Percentiles rank a stretch among this genome's conserved stretches.
phyloP scores from a whole-genome alignment of 352 stramenopile species.

The Pythium vanterpoolii region DNA sequence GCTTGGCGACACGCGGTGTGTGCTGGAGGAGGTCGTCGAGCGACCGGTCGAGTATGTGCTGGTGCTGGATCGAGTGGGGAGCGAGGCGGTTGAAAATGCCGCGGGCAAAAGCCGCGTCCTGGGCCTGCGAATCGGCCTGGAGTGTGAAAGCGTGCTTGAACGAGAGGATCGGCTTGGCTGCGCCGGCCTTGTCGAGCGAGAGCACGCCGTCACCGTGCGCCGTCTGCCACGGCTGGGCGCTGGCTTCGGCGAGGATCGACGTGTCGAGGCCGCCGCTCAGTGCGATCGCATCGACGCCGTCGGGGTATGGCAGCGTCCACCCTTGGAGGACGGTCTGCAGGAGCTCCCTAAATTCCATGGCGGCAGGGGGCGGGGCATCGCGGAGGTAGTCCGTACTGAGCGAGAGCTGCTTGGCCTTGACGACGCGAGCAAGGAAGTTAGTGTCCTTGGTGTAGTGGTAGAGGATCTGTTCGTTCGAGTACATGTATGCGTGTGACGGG shows the following conservation, averaged over 20 bases:
- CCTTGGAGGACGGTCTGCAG: slow-evolving; percentile 55
- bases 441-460: slow-evolving; percentile 78
- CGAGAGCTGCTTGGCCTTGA: slow-evolving; percentile 29
- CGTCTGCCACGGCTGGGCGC: slow-evolving; percentile 28
- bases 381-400: slow-evolving; percentile 47
- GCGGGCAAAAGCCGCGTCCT: slow-evolving; percentile 42
- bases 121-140: slow-evolving; percentile 34
- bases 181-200: slow-evolving; percentile 38
- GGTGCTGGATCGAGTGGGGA: slow-evolving; percentile 45
- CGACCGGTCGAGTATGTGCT: slow-evolving; percentile 55
- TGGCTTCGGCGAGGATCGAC: slow-evolving; percentile 66
- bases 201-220: slow-evolving; percentile 27
- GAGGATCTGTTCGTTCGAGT: slow-evolving; percentile 56
- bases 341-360: slow-evolving; percentile 44
- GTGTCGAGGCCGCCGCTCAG: slow-evolving; percentile 72
- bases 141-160: slow-evolving; percentile 59
- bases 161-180: slow-evolving; percentile 38
- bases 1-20: slow-evolving; percentile 34
- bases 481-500: slow-evolving; percentile 59
- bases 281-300: slow-evolving; percentile 44
- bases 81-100: slow-evolving; percentile 43
- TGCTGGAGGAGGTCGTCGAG: slow-evolving; percentile 53
- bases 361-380: slow-evolving; percentile 25
- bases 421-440: slow-evolving; percentile 34
- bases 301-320: slow-evolving; percentile 27